Conservation (phyloP, 805 yeast species). For the Tetrapisispora taiwanensis region DNA sequence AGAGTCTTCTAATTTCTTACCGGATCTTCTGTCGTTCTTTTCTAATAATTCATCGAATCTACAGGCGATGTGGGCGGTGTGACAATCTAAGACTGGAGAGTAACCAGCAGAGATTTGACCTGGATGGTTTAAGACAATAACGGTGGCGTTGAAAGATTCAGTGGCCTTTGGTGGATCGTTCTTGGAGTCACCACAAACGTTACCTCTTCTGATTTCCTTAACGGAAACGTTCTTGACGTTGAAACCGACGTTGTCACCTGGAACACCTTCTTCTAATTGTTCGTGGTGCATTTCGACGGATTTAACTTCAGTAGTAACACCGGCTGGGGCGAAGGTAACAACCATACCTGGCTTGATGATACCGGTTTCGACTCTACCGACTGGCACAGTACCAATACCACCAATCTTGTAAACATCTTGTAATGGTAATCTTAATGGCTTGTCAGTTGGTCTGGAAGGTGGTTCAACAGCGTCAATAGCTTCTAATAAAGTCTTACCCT, state of each 20-base stretch:
- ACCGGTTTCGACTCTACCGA: slow-evolving; percentile 93
- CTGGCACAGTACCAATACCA: slow-evolving; percentile 88
- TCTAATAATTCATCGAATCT: slow-evolving; percentile 68
- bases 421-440: slow-evolving; percentile 83
- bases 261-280: slow-evolving; percentile 65
- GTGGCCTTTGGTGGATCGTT: slow-evolving; percentile 77
- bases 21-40: slow-evolving; percentile 89
- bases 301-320: slow-evolving; percentile 83
- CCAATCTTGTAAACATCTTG: slow-evolving; percentile 91
- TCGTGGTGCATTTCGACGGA: slow-evolving; percentile 86
- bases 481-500: slow-evolving; percentile 77
- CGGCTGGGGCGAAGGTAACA: slow-evolving; percentile 83
- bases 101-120: slow-evolving; percentile 88
- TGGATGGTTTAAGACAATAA: slow-evolving; percentile 82
- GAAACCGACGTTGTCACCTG: slow-evolving; percentile 90
- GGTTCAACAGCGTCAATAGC: slow-evolving; percentile 79
- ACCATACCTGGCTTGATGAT: slow-evolving; percentile 85
- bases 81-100: slow-evolving; percentile 86
- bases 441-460: slow-evolving; percentile 71
- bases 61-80: slow-evolving; percentile 88
- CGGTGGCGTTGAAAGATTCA: slow-evolving; percentile 77
- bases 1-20: slow-evolving; percentile 78
- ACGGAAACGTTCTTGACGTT: slow-evolving; percentile 86
- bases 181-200: slow-evolving; percentile 86
- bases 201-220: slow-evolving; percentile 86